Conservation (phyloP, 192 early-diverging fungal genomes). For the Podila epigama region DNA sequence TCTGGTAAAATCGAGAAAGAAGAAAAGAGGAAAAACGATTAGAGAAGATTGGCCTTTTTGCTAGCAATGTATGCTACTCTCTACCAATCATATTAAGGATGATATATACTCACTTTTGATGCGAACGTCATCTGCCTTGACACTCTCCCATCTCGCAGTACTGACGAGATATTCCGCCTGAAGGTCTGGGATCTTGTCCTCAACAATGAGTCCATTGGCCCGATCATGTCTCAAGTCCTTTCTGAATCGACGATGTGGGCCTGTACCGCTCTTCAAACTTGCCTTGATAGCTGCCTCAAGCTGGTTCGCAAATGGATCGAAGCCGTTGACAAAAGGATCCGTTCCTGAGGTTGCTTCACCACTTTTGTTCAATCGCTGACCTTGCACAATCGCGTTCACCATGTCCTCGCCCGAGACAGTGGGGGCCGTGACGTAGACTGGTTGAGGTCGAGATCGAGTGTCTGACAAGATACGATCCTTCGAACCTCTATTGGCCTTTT, state of each 20-base stretch:
- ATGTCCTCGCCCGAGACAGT: conserved; percentile 34
- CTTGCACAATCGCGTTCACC: conserved; percentile 27
- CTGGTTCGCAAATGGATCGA: conserved; percentile 44
- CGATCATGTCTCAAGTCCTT: conserved; percentile 7
- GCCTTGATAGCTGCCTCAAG: conserved; percentile 41
- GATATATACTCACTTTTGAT: conserved; percentile 22
- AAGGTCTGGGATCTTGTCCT: conserved; percentile 20
- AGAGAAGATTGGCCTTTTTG: no score
- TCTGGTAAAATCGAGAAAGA: conserved; percentile 3
- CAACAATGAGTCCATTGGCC: background rate
- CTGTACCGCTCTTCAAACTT: background rate
- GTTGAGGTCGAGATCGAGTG: background rate
- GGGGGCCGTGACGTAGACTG: conserved; percentile 16
- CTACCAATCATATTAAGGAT: background rate
- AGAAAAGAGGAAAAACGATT: no score
- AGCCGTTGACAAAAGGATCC: conserved; percentile 28
- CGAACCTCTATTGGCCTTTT: background rate
- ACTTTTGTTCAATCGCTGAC: background rate
- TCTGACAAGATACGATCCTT: background rate
- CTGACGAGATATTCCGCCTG: conserved; percentile 36
- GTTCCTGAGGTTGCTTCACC: background rate
- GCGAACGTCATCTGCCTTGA: conserved; percentile 22
- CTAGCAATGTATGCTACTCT: no score
- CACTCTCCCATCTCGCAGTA: conserved; percentile 33
- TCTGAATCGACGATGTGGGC: background rate